A percentile compares a stretch with the other conserved stretches of the same genome.
These are phyloP conservation scores for Mucor lusitanicus DNA, from an alignment of 371 early-diverging fungal species.

Conservation along the genomic window DNA sequence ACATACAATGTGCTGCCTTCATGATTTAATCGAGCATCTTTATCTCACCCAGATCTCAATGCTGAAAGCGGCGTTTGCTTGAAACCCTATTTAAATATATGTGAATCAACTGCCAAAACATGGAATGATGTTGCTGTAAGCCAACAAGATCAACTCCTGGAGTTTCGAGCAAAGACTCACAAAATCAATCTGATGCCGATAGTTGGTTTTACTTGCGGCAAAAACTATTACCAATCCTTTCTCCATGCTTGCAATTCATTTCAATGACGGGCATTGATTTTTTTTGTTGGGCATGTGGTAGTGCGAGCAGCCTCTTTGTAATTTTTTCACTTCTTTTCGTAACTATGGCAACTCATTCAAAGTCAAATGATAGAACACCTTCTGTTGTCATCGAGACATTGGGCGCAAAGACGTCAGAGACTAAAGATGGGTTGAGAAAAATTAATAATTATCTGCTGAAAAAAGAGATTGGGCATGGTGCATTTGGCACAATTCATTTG, in stretches of 20 bases:
- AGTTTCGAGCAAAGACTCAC: neutral
- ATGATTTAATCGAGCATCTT: too few species aligned
- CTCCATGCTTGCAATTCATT: neutral
- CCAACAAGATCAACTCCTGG: neutral
- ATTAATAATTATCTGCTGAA: conserved; percentile 81
- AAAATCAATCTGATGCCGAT: neutral
- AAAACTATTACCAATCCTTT: neutral
- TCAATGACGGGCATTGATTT: neutral
- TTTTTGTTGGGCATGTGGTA: neutral
- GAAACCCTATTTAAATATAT: neutral
- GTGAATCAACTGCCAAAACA: neutral
- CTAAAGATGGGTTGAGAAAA: conserved; percentile 59
- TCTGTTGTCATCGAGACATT: neutral
- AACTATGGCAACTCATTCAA: neutral
- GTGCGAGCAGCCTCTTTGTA: neutral
- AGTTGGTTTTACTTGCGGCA: neutral
- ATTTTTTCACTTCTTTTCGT: neutral
- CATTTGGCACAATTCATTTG: conserved; percentile 83
- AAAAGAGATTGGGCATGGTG: conserved; percentile 78
- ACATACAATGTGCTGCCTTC: too few species aligned
- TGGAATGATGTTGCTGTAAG: neutral
- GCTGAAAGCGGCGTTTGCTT: too few species aligned
- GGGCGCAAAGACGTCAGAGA: conserved; percentile 62
- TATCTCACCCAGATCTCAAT: too few species aligned
- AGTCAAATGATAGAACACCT: neutral